Base-by-base conservation (phyloP, 495 filamentous ascomycete species). In the Lasiosphaeriaceae sp. region DNA sequence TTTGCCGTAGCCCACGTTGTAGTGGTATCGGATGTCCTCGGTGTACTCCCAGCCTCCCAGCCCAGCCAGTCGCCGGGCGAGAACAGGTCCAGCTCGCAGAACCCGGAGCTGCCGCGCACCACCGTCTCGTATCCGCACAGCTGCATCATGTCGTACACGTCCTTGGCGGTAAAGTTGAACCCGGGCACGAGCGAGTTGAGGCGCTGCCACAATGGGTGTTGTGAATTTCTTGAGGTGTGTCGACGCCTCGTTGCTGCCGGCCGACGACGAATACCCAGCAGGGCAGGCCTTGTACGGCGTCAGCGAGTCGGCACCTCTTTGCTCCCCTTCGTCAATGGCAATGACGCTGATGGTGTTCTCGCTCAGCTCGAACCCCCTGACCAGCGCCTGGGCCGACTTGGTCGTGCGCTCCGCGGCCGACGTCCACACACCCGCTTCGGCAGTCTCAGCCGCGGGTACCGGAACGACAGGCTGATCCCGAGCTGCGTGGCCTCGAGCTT, bases 61-160 rank as follows among this genome's bases (percentile, higher is more conserved):
- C 66, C 71, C 0, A 78, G 70, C 76, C 76, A 78, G 41, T 80
- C 76, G 51, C 75, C 74, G 0, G 75, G 71, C n/a, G 70, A 66
- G 52, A 80, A 78, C 29, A 78, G 63, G 24, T 72, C 67, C 14
- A 73, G 55, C 21, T 65, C 62, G 65, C 77, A 80, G 60, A 80
- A 77, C 4, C 71, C 73, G 0, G 73, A 77, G 50, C 71, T 71
- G 0, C 76, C 77, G 2, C 74, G 64, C 50, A 77, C 76, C 4
- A 78, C 75, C 1, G 75, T 75, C 58, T 80, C 77, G 49, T 80
- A 80, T 2, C 77, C 77, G 48, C 77, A 80, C 19, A 78, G 60
- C 56, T 77, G 68, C 63, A 76, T 75, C 72, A 80, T 78, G 54
- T 71, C 78, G 49, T 76, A 75, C 14, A 80, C 71, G 50, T 80